A percentile compares a stretch with the other conserved stretches of the same genome.
Conservation (phyloP, 2,329 filamentous ascomycete species). For the Penicillium carneum region DNA sequence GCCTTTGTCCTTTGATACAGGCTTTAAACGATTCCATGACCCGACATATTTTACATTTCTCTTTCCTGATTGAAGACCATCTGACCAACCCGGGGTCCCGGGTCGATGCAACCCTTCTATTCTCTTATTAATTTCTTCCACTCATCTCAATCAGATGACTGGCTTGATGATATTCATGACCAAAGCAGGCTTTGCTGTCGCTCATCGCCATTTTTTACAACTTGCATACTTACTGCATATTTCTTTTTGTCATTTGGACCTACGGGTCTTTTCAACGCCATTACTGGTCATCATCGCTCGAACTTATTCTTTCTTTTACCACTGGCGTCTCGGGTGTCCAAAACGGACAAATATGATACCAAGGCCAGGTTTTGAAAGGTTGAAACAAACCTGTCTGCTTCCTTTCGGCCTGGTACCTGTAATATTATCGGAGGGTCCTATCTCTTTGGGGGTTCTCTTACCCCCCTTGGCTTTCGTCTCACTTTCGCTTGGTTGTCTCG, state of each 20-base stretch:
- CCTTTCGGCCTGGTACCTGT: slow-evolving; percentile 40
- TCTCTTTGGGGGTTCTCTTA: slow-evolving; percentile 9
- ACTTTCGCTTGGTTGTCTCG: slow-evolving; percentile 27
- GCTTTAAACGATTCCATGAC: slow-evolving; percentile 45
- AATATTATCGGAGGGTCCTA: slow-evolving; percentile 42
- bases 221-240: slow-evolving; percentile 24
- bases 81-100: slow-evolving; percentile 21
- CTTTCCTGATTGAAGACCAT: slow-evolving; percentile 23
- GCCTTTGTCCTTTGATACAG: slow-evolving; percentile 20
- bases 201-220: slow-evolving; percentile 32
- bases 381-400: slow-evolving; percentile 10
- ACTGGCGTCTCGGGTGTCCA: slow-evolving; percentile 41
- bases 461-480: slow-evolving; percentile 18
- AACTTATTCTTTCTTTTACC: slow-evolving; percentile 22
- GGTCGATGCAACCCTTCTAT: slow-evolving; percentile 19
- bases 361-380: slow-evolving; percentile 25
- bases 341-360: slow-evolving; percentile 35
- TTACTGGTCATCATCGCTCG: slow-evolving; percentile 11
- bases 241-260: slow-evolving; percentile 15
- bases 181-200: slow-evolving; percentile 54
- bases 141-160: slow-evolving; percentile 28
- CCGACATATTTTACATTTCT: slow-evolving; percentile 31
- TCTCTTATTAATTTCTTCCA: slow-evolving; percentile 31
- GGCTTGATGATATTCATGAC: slow-evolving; percentile 47
- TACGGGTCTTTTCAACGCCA: slow-evolving; percentile 2